These are phyloP conservation scores for Magnaporthiopsis rhizophila DNA, from an alignment of 2,329 filamentous ascomycete genomes.

Conservation along the genomic window DNA sequence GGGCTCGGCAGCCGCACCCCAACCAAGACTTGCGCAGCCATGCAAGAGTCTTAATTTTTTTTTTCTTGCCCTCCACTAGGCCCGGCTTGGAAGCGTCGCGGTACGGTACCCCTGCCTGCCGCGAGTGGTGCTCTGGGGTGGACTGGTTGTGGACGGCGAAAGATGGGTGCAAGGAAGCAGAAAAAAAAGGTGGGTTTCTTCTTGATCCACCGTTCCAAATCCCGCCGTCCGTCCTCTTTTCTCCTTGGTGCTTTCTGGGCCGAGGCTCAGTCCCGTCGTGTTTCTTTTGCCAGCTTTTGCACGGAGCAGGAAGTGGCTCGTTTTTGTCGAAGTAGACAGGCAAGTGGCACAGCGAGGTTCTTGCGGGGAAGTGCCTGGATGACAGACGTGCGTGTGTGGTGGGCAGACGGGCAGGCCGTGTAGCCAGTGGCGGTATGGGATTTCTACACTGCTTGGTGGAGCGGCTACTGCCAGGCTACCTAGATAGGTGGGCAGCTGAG, in stretches of 20 bases:
- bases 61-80: background rate
- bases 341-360: background rate
- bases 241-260: background rate
- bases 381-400: background rate
- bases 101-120: background rate
- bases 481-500: background rate
- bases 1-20: background rate
- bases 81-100: background rate
- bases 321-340: background rate
- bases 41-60: background rate
- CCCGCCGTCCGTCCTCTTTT: background rate
- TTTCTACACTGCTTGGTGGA: background rate
- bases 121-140: background rate
- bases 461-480: background rate
- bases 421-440: background rate
- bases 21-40: slow-evolving; percentile 1
- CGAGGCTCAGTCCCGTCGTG: background rate
- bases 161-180: background rate
- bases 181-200: slow-evolving; percentile 1
- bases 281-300: background rate
- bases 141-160: background rate
- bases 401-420: background rate
- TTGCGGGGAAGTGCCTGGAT: background rate
- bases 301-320: background rate
- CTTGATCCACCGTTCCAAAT: background rate